Conservation (phyloP, 202 grass and related monocot species). For the Alloteropsis angusta region DNA sequence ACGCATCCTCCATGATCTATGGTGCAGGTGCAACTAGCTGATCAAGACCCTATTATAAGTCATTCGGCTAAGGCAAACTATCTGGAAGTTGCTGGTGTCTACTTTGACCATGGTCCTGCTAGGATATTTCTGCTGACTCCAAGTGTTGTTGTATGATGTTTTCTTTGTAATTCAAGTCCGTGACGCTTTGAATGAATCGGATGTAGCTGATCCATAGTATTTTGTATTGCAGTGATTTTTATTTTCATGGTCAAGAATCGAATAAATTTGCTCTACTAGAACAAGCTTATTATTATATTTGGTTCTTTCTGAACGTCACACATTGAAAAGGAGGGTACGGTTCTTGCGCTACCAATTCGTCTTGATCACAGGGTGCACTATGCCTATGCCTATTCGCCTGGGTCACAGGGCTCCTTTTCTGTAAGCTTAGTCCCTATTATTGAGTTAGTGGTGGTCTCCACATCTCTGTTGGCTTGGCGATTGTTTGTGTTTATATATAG, state of each 20-base stretch:
- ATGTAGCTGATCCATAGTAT: not conserved
- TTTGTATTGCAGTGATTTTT: not conserved
- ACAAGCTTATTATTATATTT: too few species aligned
- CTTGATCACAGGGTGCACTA: too few species aligned
- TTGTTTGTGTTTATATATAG: too few species aligned
- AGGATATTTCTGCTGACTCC: not conserved
- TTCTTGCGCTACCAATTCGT: too few species aligned
- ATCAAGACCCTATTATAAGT: not conserved
- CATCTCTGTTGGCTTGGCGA: too few species aligned
- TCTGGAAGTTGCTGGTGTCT: not conserved
- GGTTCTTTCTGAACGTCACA: too few species aligned
- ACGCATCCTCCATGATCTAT: not conserved
- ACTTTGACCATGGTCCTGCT: not conserved
- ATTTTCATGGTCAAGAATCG: not conserved
- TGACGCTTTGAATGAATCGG: not conserved
- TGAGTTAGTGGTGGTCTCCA: too few species aligned
- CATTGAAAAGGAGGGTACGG: too few species aligned
- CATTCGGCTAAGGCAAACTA: not conserved
- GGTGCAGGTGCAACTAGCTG: not conserved
- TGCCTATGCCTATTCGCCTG: too few species aligned
- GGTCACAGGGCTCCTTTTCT: too few species aligned
- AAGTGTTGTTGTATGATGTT: not conserved
- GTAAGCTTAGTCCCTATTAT: too few species aligned
- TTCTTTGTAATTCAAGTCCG: not conserved
- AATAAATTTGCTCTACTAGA: not conserved